phyloP scores from a whole-genome alignment of 2,329 filamentous ascomycete genomes.

The Neurospora sp. region DNA sequence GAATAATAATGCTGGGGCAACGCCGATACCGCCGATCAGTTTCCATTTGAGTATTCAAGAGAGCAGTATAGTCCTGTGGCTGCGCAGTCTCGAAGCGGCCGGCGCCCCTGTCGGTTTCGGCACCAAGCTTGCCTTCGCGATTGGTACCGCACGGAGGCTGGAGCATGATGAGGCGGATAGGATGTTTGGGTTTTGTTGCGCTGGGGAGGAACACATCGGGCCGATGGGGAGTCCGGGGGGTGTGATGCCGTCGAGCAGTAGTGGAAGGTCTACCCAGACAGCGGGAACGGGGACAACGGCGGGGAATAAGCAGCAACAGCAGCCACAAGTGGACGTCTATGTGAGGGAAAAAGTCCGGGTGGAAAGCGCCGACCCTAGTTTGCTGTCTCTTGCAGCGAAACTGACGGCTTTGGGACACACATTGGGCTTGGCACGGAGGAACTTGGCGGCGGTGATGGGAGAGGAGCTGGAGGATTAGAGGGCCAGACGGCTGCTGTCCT shows the following conservation, averaged over 20 bases:
- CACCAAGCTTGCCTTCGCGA: constrained; percentile 62
- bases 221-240: background rate
- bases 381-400: constrained; percentile 78
- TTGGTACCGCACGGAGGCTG: constrained; percentile 54
- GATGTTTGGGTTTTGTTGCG: constrained; percentile 53
- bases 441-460: constrained; percentile 70
- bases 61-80: constrained; percentile 56
- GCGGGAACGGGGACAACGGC: background rate
- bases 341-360: constrained; percentile 85
- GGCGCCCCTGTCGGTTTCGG: too few species aligned
- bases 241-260: constrained; percentile 5
- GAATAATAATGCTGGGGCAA: constrained; percentile 39
- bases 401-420: constrained; percentile 67
- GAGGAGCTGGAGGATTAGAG: constrained; percentile 32
- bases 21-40: constrained; percentile 49
- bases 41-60: constrained; percentile 64
- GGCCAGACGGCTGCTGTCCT: constrained; percentile 6
- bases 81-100: constrained; percentile 62
- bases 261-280: background rate
- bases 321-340: constrained; percentile 53
- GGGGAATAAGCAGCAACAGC: background rate
- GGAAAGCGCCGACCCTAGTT: constrained; percentile 77
- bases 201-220: constrained; percentile 9
- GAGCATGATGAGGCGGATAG: constrained; percentile 75
- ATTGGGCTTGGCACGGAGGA: constrained; percentile 57